phyloP scores from a whole-genome alignment of 306 rosid species.

The Fragaria iinumae region DNA sequence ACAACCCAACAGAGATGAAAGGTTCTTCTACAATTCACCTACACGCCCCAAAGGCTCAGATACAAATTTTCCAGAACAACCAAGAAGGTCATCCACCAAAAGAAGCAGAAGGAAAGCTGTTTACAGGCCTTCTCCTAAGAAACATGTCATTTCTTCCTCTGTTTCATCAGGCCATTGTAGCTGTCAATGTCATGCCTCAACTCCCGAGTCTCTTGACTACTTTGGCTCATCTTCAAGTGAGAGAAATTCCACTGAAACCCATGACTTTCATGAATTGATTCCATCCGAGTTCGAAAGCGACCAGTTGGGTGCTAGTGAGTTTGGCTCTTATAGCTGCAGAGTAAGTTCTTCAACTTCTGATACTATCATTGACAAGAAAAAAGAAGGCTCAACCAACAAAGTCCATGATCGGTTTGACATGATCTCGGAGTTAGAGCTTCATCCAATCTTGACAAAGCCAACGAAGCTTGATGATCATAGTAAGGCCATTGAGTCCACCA shows the following conservation, averaged over 20 bases:
- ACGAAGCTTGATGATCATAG: constrained; percentile 33
- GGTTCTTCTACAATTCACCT: constrained; percentile 36
- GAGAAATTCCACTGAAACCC: constrained; percentile 41
- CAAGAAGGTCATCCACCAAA: constrained; percentile 63
- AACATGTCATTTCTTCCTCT: constrained; percentile 26
- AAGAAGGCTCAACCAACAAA: constrained; percentile 38
- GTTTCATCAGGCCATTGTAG: constrained; percentile 28
- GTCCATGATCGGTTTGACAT: constrained; percentile 39
- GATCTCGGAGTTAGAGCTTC: constrained; percentile 51
- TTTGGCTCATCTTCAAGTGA: constrained; percentile 46
- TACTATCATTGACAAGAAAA: constrained; percentile 66
- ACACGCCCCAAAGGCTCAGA: constrained; percentile 39
- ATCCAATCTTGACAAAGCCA: constrained; percentile 62
- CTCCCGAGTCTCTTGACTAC: constrained; percentile 47
- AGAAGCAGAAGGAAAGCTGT: constrained; percentile 61
- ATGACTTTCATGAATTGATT: constrained; percentile 32
- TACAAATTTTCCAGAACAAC: constrained; percentile 53
- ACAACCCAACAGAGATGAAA: constrained; percentile 39
- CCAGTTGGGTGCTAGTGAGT: constrained; percentile 36
- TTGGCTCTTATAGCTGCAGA: constrained; percentile 25
- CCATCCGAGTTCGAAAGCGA: constrained; percentile 56
- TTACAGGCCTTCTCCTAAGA: constrained; percentile 65
- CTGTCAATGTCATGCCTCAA: constrained; percentile 38
- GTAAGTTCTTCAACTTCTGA: constrained; percentile 65
- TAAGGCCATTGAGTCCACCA: constrained; percentile 31